Evolutionary conservation across 495 filamentous ascomycete species (phyloP), one percentile per base, ranked within the genome.

Genomic region (Platismatia glauca): DNA sequence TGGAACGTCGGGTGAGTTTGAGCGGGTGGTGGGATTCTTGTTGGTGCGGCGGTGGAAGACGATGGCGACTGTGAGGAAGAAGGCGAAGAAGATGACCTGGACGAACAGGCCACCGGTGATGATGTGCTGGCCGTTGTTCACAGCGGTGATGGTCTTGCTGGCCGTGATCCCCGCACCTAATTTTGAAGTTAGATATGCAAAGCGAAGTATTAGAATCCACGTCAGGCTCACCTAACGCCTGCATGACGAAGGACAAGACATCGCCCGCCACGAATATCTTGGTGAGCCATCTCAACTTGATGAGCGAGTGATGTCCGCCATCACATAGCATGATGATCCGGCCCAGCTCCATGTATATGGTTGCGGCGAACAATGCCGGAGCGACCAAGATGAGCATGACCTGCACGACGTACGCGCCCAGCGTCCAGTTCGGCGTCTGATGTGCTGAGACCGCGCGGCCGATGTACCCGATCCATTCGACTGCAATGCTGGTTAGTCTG

Each of bases 131-230:
- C 76, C 79, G 1, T 64, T 69, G 2, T 70, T 74, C 2, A 79
- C 73, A 58, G 79, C 73, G 59, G 76, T 68, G 12, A 67, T 41
- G 20, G 73, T 72, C 12, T 69, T 71, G 46, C 77, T 70, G 34
- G 72, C 72, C 34, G 81, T 75, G 5, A 81, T 65, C 1, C 73
- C 74, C 3, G 79, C 80, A n/a, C 81, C 81, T 73, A 76, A 79
- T 64, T 72, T 71, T 44, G 71, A 75, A 63, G 41, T 44, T 18
- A 75, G 57, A 70, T 71, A 74, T n/a, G 63, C 67, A 7, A 68
- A 60, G 7, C 62, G 58, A n/a, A 7, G 72, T 62, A 6, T 72
- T n/a, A 39, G 67, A 72, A 3, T 65, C 56, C 3, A 39, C 22
- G 34, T 0, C 72, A 70, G 3, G 39, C 34, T 12, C 41, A 64